Base-by-base conservation (phyloP, 441 rosid genomes). In the Jatropha podagrica region DNA sequence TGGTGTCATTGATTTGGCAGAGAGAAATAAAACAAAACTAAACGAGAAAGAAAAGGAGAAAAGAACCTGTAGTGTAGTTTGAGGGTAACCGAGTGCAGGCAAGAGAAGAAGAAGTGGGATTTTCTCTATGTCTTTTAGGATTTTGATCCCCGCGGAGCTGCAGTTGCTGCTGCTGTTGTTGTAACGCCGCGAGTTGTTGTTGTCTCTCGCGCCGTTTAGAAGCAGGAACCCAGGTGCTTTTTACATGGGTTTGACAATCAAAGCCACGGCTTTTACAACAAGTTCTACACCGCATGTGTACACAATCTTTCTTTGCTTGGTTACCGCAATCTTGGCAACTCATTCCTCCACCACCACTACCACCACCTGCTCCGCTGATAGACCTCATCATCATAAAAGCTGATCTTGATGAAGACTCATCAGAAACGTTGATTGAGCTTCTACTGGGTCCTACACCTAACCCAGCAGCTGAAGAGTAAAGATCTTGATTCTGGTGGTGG, bases 141-240 rank as follows among this genome's bases (percentile, higher is more conserved):
- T 80, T 85, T 11, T 44, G 48, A 44, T 85, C 89, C 67, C 81
- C 84, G n/a, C 79, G 83, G 13, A 68, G 76, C 41, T 83, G 88
- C 2, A 69, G 80, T 5, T 74, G 81, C 14, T 72, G 78, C 3
- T 78, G 80, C 7, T 23, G 23, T 23, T 82, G 81, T 63, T 83
- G 86, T 64, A 77, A 52, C 42, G 83, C 42, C n/a, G 85, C 69
- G 51, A 88, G 40, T 23, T 84, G 87, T 27, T 90, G 93, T 58
- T 89, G 99, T 59, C 90, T 80, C 68, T 95, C 99, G 3, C 98
- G 91, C 88, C 99, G 94, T 74, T 85, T 95, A 0, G 97, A 76
- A 12, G 98, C 96, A 41, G 99, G 90, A 81, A 93, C 94, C 98
- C 99, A 95, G 32, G 98, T 95, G 82, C 98, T 95, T 76, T 83